These are phyloP conservation scores for Aspergillus heteromorphus DNA, from an alignment of 495 filamentous ascomycete genomes.

Conservation along the genomic window DNA sequence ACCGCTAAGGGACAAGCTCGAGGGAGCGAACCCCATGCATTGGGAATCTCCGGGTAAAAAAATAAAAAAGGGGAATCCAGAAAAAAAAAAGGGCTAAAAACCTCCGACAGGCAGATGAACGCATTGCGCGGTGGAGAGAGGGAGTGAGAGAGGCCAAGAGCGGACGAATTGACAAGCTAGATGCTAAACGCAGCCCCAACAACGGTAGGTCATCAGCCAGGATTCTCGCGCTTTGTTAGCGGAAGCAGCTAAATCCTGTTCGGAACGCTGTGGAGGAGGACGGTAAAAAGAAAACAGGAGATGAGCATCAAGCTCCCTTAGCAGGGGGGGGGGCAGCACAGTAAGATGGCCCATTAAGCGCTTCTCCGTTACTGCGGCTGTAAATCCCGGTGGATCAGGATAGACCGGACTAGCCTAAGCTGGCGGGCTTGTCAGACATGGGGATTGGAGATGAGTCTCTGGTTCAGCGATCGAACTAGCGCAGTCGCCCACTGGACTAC, in stretches of 20 bases:
- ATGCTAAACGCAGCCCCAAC: constrained; percentile 5
- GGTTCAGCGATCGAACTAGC: background rate
- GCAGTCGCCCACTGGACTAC: too few relatives aligned
- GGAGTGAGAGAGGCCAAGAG: background rate
- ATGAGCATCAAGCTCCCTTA: constrained; percentile 2
- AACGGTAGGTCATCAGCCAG: constrained; percentile 9
- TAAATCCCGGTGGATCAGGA: constrained; percentile 16
- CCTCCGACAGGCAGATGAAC: constrained; percentile 5
- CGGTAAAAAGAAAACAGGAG: background rate
- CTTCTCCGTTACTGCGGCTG: constrained; percentile 18
- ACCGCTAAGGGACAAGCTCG: background rate
- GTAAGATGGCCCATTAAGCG: constrained; percentile 9
- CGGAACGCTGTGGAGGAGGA: background rate
- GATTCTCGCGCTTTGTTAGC: constrained; percentile 1
- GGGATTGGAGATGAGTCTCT: background rate
- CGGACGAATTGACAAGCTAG: constrained; percentile 7
- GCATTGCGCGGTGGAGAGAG: constrained; percentile 3
- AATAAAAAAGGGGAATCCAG: background rate
- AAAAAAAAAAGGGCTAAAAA: background rate
- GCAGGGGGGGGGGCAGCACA: background rate
- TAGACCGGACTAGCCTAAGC: constrained; percentile 4
- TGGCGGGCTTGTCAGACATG: constrained; percentile 5
- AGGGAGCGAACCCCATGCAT: background rate
- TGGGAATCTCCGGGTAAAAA: background rate
- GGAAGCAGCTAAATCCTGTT: constrained; percentile 1